Conservation (phyloP, 2,329 filamentous ascomycete genomes). For the Pseudocercospora macadamiae region DNA sequence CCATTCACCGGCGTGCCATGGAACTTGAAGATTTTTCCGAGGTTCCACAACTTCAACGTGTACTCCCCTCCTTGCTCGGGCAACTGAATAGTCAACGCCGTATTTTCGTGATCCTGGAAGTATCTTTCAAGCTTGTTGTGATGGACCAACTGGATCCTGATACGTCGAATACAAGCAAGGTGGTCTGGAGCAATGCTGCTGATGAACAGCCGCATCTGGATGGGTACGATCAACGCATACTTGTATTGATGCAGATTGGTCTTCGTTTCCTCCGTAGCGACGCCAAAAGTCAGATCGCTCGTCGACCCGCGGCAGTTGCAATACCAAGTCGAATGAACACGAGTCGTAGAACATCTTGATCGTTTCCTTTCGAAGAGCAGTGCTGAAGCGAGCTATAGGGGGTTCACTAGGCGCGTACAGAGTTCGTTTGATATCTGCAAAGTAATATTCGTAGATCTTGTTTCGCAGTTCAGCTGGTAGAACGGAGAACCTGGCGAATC, state of each 20-base stretch:
- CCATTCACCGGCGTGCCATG: neutral
- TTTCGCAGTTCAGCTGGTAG: constrained; percentile 16
- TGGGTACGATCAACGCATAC: neutral
- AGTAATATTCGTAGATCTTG: constrained; percentile 19
- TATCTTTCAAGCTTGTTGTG: neutral
- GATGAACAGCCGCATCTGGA: neutral
- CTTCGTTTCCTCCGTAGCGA: too few relatives aligned
- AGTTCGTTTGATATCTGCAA: constrained; percentile 9
- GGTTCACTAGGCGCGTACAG: constrained; percentile 21
- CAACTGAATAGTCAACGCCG: neutral
- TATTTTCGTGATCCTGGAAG: neutral
- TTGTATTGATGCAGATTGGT: too few relatives aligned
- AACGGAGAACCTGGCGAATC: constrained; percentile 2
- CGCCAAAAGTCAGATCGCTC: too few relatives aligned
- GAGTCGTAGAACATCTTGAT: constrained; percentile 19
- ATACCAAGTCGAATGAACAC: constrained; percentile 13
- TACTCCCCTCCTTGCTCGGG: neutral
- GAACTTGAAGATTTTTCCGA: neutral
- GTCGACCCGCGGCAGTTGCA: neutral
- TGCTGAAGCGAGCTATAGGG: constrained; percentile 13
- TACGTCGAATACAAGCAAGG: neutral
- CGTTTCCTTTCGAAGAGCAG: constrained; percentile 13
- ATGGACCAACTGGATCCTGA: neutral
- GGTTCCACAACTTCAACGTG: neutral
- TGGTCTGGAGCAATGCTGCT: neutral